Evolutionary conservation across 78 protist species (phyloP).

Genomic region (Dictyostelium firmibasis): DNA sequence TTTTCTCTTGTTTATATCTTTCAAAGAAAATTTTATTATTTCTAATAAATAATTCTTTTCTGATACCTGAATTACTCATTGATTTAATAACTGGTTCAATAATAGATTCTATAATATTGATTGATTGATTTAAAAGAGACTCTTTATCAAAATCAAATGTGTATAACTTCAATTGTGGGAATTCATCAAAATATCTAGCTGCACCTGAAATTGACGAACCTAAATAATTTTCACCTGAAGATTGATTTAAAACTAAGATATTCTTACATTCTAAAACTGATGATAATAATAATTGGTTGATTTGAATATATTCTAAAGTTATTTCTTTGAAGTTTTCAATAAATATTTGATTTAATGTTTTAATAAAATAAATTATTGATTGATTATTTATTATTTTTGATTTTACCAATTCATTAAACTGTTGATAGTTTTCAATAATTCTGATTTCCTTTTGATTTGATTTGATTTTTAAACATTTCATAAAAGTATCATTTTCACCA

Average conservation of each 20-base stretch:
- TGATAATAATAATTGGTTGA: constrained; percentile 11
- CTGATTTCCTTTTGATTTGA: background rate
- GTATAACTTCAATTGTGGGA: background rate
- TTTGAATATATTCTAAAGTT: constrained; percentile 27
- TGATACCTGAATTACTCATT: background rate
- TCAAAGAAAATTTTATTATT: background rate
- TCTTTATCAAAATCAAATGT: background rate
- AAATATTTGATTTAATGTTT: background rate
- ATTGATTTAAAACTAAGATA: background rate
- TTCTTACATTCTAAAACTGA: background rate
- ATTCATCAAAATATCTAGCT: background rate
- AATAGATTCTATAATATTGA: background rate
- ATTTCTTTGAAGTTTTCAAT: background rate
- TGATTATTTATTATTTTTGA: background rate
- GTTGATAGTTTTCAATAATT: background rate
- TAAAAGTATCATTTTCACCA: background rate
- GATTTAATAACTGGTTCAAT: background rate
- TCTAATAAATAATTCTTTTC: background rate
- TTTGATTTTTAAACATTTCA: background rate
- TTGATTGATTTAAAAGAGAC: background rate
- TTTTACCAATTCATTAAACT: background rate
- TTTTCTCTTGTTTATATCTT: too few species aligned
- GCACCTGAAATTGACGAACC: background rate
- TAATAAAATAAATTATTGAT: background rate
- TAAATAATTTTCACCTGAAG: background rate